Conservation (phyloP, 306 rosid species). For the Luffa acutangula region DNA sequence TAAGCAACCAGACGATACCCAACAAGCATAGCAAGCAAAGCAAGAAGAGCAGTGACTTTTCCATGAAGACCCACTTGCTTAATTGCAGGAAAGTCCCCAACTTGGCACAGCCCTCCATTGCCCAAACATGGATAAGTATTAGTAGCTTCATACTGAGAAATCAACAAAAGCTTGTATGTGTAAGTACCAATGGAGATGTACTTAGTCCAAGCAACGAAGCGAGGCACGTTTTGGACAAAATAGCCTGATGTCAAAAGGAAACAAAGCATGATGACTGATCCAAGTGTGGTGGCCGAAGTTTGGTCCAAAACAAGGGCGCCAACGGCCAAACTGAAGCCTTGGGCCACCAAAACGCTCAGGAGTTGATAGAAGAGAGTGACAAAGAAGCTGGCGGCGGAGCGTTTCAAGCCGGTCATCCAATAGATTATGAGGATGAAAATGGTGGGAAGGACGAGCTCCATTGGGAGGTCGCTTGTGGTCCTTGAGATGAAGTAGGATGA, state of each 20-base stretch:
- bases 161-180: slow-evolving; percentile 39
- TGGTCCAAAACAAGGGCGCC: slow-evolving; percentile 54
- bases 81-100: slow-evolving; percentile 39
- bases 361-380: slow-evolving; percentile 25
- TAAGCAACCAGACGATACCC: slow-evolving; percentile 60
- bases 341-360: slow-evolving; percentile 41
- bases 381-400: slow-evolving; percentile 9
- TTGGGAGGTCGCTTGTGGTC: slow-evolving; percentile 42
- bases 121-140: slow-evolving; percentile 39
- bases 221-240: slow-evolving; percentile 53
- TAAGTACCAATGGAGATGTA: slow-evolving; percentile 37
- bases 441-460: slow-evolving; percentile 59
- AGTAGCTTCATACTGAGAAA: slow-evolving; percentile 31
- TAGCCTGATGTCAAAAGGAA: slow-evolving; percentile 51
- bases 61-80: slow-evolving; percentile 31
- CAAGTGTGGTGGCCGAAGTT: slow-evolving; percentile 42
- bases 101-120: slow-evolving; percentile 11
- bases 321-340: slow-evolving; percentile 60
- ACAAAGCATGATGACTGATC: slow-evolving; percentile 47
- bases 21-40: slow-evolving; percentile 41
- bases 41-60: slow-evolving; percentile 15
- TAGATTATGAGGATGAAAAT: slow-evolving; percentile 34
- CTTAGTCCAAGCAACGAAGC: slow-evolving; percentile 47
- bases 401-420: slow-evolving; percentile 49
- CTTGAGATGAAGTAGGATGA: slow-evolving; percentile 61